These are phyloP conservation scores for Cinchona pubescens DNA, from an alignment of 257 asterid species.

Conservation along the genomic window DNA sequence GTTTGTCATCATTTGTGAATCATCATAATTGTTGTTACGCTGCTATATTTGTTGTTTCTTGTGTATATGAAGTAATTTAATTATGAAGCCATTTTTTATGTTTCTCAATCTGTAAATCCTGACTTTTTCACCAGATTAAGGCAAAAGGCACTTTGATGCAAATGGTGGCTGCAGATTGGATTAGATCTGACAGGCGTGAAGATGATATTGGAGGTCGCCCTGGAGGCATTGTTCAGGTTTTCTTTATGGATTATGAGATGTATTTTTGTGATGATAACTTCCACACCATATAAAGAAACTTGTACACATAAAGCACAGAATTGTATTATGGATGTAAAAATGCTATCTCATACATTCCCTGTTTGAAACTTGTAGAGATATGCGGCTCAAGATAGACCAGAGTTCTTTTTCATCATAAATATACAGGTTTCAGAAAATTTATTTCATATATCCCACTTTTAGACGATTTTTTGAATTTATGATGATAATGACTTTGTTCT, in stretches of 20 bases:
- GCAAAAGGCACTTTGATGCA: conserved; percentile 67
- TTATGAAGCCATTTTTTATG: not conserved
- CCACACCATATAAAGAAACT: not conserved
- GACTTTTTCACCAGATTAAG: conserved; percentile 42
- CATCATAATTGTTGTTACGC: not conserved
- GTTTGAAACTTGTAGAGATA: conserved; percentile 44
- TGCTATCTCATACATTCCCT: conserved; percentile 18
- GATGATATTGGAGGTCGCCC: conserved; percentile 66
- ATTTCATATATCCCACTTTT: not conserved
- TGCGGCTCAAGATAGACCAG: conserved; percentile 59
- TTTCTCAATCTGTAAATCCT: conserved; percentile 13
- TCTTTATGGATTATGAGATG: not conserved
- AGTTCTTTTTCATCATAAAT: conserved; percentile 62
- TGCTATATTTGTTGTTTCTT: not conserved
- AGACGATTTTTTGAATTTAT: not conserved
- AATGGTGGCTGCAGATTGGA: conserved; percentile 84
- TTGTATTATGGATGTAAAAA: not conserved
- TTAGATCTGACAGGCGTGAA: conserved; percentile 68
- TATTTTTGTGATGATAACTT: not conserved
- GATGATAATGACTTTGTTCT: not conserved
- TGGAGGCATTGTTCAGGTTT: conserved; percentile 78
- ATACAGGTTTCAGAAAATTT: conserved; percentile 17
- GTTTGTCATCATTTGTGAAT: not conserved
- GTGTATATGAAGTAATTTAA: not conserved
- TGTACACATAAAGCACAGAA: not conserved